Evolutionary conservation across 2,329 filamentous ascomycete species (phyloP), one percentile per base, ranked within the genome.

Genomic region (Bisporella sp.): DNA sequence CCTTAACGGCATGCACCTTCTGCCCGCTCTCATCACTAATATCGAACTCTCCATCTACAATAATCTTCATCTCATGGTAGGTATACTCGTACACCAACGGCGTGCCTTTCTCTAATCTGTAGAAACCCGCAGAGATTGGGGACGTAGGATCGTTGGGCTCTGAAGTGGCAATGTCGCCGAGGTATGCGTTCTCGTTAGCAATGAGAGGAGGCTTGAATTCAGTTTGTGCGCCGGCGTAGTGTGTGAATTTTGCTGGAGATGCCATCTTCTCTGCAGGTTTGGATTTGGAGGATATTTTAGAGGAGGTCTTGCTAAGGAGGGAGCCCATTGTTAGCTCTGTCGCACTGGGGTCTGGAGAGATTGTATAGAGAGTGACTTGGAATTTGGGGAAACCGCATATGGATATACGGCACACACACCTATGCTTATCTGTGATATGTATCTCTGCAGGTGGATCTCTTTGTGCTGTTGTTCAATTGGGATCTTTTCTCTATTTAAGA

Each of bases 1-100:
- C 81, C 45, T 75, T 71, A 31, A 66, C 69, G 13, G 77, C 80
- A 52, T 74, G 72, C n/a, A 82, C 78, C 57, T 75, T 74, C 54
- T 68, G 64, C 37, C 79, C 80, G 7, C 76, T 77, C 66, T 79
- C 78, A 58, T 83, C 80, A 11, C 69, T 70, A 55, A 84, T 82
- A 55, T 78, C 73, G 60, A 81, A 82, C 55, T 75, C 71, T 13
- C 80, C 81, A 57, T 83, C 79, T 6, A 84, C 66, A 54, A 84
- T 81, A 59, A 84, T 83, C 69, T 84, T 84, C 77, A 82, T 82
- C 69, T 84, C 81, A 57, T 84, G 73, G 64, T 84, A 84, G 44
- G 74, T 78, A 61, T 84, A 84, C 43, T 73, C 75, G 66, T 84
- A 84, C 5, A 81, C 75, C 13, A 85, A 71, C 1, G 78, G 77